Percentiles rank a stretch among this genome's conserved stretches.
Evolutionary conservation across 768 basidiomycete species (phyloP).

Genomic region (Lanmaoa pseudosensibilis): DNA sequence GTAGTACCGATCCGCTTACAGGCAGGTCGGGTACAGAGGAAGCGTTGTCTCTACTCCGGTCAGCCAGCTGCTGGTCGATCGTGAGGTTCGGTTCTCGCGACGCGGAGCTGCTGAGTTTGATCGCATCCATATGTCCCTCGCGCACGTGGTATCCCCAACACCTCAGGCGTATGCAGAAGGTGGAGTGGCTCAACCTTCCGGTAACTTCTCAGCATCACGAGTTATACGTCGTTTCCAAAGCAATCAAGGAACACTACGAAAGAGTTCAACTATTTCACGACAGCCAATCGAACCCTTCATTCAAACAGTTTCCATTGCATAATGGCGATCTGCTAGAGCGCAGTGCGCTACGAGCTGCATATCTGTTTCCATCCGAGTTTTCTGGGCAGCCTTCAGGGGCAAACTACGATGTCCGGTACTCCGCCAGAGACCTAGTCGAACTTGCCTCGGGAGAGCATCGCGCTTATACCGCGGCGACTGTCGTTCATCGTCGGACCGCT

Average conservation of each 20-base stretch:
- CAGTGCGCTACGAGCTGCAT: slow-evolving; percentile 13
- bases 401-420: slow-evolving; percentile 10
- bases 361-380: slow-evolving; percentile 16
- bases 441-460: slow-evolving; percentile 8
- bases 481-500: not conserved
- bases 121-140: slow-evolving; percentile 36
- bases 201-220: slow-evolving; percentile 33
- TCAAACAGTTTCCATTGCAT: slow-evolving; percentile 3
- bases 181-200: slow-evolving; percentile 31
- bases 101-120: slow-evolving; percentile 32
- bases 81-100: slow-evolving; percentile 34
- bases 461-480: slow-evolving; percentile 18
- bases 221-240: slow-evolving; percentile 23
- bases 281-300: not conserved
- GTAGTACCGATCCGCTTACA: slow-evolving; percentile 45
- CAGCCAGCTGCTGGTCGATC: slow-evolving; percentile 42
- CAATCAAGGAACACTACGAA: slow-evolving; percentile 32
- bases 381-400: not conserved
- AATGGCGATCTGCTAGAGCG: slow-evolving; percentile 18
- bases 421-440: slow-evolving; percentile 8
- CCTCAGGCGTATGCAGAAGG: slow-evolving; percentile 40
- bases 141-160: slow-evolving; percentile 41
- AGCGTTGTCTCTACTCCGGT: slow-evolving; percentile 40
- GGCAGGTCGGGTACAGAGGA: slow-evolving; percentile 45
- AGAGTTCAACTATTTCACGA: slow-evolving; percentile 14